Evolutionary conservation across 805 yeast species (phyloP).

Genomic region (Tetrapisispora namnaoensis): DNA sequence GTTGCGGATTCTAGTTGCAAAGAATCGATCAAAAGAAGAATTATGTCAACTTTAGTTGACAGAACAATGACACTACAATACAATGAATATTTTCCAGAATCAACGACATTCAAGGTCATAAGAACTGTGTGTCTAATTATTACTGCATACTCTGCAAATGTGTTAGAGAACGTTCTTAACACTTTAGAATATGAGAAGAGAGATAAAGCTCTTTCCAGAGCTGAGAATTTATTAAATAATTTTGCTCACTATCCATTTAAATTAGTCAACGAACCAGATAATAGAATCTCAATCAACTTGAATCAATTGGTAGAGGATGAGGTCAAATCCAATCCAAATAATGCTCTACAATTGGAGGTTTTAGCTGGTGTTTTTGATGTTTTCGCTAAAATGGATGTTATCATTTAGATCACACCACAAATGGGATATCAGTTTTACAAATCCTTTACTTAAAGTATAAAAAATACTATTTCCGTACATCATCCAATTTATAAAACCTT

Average conservation of each 20-base stretch:
- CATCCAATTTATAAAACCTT: not conserved
- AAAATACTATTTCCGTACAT: not conserved
- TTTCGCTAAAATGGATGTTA: slow-evolving; percentile 85
- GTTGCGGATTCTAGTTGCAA: slow-evolving; percentile 78
- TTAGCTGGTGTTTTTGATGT: slow-evolving; percentile 88
- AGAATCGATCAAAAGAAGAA: slow-evolving; percentile 66
- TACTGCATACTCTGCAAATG: slow-evolving; percentile 93
- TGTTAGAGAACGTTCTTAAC: slow-evolving; percentile 77
- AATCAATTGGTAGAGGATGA: slow-evolving; percentile 38
- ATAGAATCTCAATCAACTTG: slow-evolving; percentile 66
- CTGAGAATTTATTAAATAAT: slow-evolving; percentile 81
- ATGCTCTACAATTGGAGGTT: slow-evolving; percentile 70
- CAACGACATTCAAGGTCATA: slow-evolving; percentile 56
- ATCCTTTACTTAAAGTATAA: not conserved
- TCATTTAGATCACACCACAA: slow-evolving; percentile 39
- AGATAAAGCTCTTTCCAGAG: slow-evolving; percentile 85
- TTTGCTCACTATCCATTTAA: slow-evolving; percentile 81
- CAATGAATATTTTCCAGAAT: slow-evolving; percentile 58
- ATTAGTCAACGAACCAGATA: slow-evolving; percentile 41
- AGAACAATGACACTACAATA: slow-evolving; percentile 55
- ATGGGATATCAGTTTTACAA: too few relatives aligned
- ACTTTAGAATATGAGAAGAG: slow-evolving; percentile 75
- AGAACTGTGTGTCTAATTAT: slow-evolving; percentile 76
- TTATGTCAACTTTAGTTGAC: slow-evolving; percentile 57
- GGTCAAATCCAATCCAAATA: slow-evolving; percentile 30